Base-by-base conservation (phyloP, 164 flowering plant genomes). In the Annona cherimola region DNA sequence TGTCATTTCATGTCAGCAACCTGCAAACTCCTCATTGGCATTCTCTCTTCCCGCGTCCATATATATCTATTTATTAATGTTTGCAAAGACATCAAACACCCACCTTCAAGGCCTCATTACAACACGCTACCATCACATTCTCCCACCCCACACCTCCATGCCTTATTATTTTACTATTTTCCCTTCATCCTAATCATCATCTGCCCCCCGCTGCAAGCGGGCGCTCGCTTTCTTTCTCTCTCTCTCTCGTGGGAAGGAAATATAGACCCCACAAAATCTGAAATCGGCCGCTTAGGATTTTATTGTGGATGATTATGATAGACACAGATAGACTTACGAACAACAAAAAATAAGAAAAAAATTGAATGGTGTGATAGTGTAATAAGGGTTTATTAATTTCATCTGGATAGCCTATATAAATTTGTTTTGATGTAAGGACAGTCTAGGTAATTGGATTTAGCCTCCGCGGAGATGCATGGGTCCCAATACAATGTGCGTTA, bases 131-230 rank as follows among this genome's bases (percentile, higher is more conserved):
- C 88, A 89, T 89, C 76, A 87, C 92, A 84, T 74, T 81, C 81
- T 85, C 87, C 71, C 89, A 85, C 83, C 83, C 85, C 83, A 80
- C 6, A 78, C 78, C 54, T 82, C 76, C 76, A 74, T 72, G 61
- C 59, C 68, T 14, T 50, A 67, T 69, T 77, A 69, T 77, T 77
- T 68, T 75, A 76, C 69, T 79, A 77, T 80, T 83, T 80, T 84
- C 81, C 57, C 69, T 16, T 62, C 35, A 42, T 80, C 76, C 86
- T 82, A 86, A 88, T 88, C 87, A 85, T 86, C 78, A 82, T 61
- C 80, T 80, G 79, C 79, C 86, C 87, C 90, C 89, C 89, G 89
- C 78, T 77, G 66, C 84, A 82, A 60, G 74, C 90, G 93, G 90
- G 90, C 70, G 81, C 42, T 73, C 61, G 46, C 50, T 71, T 61